Conservation (phyloP, 164 flowering plant species). For the Houttuynia cordata region DNA sequence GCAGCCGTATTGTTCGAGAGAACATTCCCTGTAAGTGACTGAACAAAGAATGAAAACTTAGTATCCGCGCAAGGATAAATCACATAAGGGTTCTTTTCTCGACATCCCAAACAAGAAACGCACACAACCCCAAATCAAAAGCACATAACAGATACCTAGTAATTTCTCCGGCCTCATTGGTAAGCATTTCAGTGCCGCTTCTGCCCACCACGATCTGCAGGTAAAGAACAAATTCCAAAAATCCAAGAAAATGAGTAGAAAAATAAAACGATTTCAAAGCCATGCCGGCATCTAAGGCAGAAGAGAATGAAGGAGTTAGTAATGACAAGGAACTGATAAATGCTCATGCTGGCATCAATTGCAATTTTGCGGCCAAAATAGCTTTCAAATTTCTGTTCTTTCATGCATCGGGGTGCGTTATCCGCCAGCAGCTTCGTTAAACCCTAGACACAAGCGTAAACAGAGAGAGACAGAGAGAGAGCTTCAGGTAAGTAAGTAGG, state of each 20-base stretch:
- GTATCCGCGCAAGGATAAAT: neutral
- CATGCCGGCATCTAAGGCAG: neutral
- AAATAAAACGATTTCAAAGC: neutral
- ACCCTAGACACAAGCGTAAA: slow-evolving; percentile 49
- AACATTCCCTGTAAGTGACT: slow-evolving; percentile 98
- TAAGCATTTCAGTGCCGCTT: slow-evolving; percentile 84
- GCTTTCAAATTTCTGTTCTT: slow-evolving; percentile 90
- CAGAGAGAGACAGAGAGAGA: too few relatives aligned
- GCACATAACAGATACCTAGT: slow-evolving; percentile 88
- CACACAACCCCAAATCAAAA: too few relatives aligned
- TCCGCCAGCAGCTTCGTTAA: slow-evolving; percentile 90
- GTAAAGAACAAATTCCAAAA: neutral
- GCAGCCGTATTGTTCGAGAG: slow-evolving; percentile 72
- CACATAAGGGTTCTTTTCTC: neutral
- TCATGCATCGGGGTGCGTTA: slow-evolving; percentile 86
- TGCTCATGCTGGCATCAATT: slow-evolving; percentile 98
- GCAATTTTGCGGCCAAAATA: slow-evolving; percentile 86
- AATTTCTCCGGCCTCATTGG: slow-evolving; percentile 94
- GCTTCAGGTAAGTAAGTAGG: too few relatives aligned
- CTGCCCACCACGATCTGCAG: slow-evolving; percentile 90
- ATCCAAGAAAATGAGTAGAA: neutral
- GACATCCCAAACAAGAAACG: too few relatives aligned
- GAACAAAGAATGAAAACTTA: neutral
- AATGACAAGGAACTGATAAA: slow-evolving; percentile 87
- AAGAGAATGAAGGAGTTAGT: slow-evolving; percentile 4